Evolutionary conservation across 2,329 filamentous ascomycete genomes (phyloP), one percentile per base, ranked within the genome.

Genomic region (Fusarium xyrophilum): DNA sequence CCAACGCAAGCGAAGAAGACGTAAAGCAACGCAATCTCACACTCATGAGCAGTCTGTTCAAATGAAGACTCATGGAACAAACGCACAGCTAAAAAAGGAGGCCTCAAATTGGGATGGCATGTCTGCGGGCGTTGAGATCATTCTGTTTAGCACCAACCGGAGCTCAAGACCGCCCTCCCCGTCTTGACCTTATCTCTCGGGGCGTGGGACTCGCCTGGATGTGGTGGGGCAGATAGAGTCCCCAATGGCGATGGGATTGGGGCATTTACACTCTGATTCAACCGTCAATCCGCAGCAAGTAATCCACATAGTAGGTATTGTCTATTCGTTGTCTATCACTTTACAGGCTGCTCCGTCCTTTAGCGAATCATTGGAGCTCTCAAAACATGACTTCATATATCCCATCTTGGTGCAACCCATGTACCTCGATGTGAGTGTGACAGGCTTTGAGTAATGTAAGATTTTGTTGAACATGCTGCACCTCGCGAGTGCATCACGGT

Each of bases 11-110:
- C 12, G 3, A 14, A 32, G 25, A 19, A 3, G 23, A n/a, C 23
- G 2, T 4, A n/a, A 19, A 44, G 14, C 6, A 44, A n/a, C 6
- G 19, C 19, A 5, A 5, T 3, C 11, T n/a, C 15, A 15, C 10
- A 27, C 23, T 43, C 6, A 28, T 7, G 9, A 8, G 9, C 13
- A 6, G 4, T 28, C 9, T 10, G 25, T 28, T 44, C 4, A 28
- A 6, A 5, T 27, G 17, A n/a, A 28, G 0, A 12, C 1, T 21
- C 12, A 17, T 21, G 3, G 1, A 11, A 15, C 5, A 27, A 17
- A 30, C 3, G 21, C 9, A 7, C 6, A 8, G n/a, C n/a, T n/a
- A n/a, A n/a, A n/a, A n/a, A n/a, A n/a, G n/a, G n/a, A n/a, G n/a
- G 19, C n/a, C 43, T 46, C 43, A 30, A 21, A 15, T 32, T 46